Base-by-base conservation (phyloP, 1,284 basidiomycete species). In the Trichosporon faecale region DNA sequence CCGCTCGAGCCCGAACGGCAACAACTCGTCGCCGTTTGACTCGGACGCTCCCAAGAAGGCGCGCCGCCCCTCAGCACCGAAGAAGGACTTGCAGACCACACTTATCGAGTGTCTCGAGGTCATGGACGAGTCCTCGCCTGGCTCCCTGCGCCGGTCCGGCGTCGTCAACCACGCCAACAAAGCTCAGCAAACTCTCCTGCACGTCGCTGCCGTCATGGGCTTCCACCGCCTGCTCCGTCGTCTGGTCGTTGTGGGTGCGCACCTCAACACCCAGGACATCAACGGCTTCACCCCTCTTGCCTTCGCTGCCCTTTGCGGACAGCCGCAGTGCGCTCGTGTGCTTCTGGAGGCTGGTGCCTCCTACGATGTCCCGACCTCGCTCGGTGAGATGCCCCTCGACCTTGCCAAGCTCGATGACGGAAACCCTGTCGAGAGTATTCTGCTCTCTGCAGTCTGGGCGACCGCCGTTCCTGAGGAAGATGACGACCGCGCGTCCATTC, bases 271-370 rank as follows among this genome's bases (percentile, higher is more conserved):
- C 2, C 89, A 93, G 68, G 97, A 99, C 82, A 86, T 88, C 71
- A 97, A 94, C 79, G 96, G 96, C 6, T 94, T 88, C 79, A 98
- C 95, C 0, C 89, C 96, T 0, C 85, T 98, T 44, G 93, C 96
- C 80, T 91, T 96, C 78, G 92, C 95, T 16, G 91, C 89, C 0
- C 84, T 95, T 55, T 86, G 86, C 21, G 88, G 88, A 27, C 89
- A 91, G 23, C 83, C 86, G 60, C 86, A 88, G 11, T 94, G 93
- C 78, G 88, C 89, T 0, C 85, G 87, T 49, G 83, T 90, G 3
- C 85, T 99, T 33, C 79, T 97, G 16, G 85, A 88, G 16, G 91
- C 89, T 31, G 94, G 94, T 16, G 95, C 95, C 0, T 89, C 92
- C 69, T 82, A 87, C 57, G 90, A 91, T 76, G 87, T 94, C 64